A percentile compares a stretch with the other conserved stretches of the same genome.
These are phyloP conservation scores for Groenewaldozyma tartarivorans DNA, from an alignment of 805 yeast species.

Conservation along the genomic window DNA sequence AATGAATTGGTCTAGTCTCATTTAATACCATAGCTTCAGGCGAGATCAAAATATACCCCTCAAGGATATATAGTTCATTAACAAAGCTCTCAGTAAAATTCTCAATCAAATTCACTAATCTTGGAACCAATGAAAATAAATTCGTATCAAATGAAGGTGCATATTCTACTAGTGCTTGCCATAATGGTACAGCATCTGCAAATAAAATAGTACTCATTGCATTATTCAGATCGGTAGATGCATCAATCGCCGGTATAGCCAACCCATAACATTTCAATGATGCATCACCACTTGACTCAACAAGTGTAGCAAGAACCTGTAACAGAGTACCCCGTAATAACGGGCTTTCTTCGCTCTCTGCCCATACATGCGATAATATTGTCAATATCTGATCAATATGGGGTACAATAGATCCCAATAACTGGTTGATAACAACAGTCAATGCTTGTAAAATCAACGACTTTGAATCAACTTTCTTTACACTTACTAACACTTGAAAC, in stretches of 20 bases:
- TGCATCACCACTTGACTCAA: slow-evolving; percentile 20
- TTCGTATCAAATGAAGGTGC: slow-evolving; percentile 38
- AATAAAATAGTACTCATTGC: slow-evolving; percentile 47
- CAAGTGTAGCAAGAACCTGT: slow-evolving; percentile 27
- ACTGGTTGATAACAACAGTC: slow-evolving; percentile 38
- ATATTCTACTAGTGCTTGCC: slow-evolving; percentile 62
- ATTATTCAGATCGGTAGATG: slow-evolving; percentile 54
- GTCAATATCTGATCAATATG: slow-evolving; percentile 24
- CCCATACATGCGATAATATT: slow-evolving; percentile 74
- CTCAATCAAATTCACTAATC: slow-evolving; percentile 29
- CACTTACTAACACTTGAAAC: slow-evolving; percentile 36
- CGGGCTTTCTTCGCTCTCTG: slow-evolving; percentile 36
- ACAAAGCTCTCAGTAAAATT: neutral
- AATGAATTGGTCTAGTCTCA: neutral
- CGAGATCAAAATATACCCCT: neutral
- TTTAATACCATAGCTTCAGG: neutral
- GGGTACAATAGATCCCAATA: slow-evolving; percentile 22
- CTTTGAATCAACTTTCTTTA: slow-evolving; percentile 64
- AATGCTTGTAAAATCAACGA: slow-evolving; percentile 62
- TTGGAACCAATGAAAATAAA: slow-evolving; percentile 39
- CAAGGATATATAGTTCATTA: neutral
- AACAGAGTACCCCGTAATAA: slow-evolving; percentile 29
- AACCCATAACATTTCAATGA: slow-evolving; percentile 15
- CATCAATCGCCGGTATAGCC: slow-evolving; percentile 48
- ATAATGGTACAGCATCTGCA: slow-evolving; percentile 82